Percentiles rank a stretch among this genome's conserved stretches.
These are phyloP conservation scores for Parastagonospora nodorum DNA, from an alignment of 2,329 filamentous ascomycete genomes.

Conservation along the genomic window DNA sequence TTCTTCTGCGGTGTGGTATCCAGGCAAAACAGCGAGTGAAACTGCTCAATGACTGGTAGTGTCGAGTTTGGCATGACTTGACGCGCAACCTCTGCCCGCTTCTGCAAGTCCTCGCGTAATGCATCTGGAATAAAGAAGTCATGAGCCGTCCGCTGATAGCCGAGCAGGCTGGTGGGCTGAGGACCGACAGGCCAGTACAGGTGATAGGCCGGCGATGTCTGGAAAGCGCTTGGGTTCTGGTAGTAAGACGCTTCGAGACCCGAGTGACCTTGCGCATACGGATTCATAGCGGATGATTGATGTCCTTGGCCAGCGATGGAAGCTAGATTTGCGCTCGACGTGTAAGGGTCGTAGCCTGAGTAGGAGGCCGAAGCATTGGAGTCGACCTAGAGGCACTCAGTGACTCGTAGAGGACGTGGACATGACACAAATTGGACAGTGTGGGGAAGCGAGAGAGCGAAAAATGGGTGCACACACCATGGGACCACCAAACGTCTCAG, in stretches of 20 bases:
- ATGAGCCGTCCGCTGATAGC: slow-evolving; percentile 84
- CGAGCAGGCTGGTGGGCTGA: slow-evolving; percentile 77
- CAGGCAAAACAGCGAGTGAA: slow-evolving; percentile 88
- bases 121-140: slow-evolving; percentile 92
- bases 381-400: slow-evolving; percentile 33
- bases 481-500: slow-evolving; percentile 59
- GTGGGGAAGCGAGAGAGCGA: not conserved
- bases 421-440: not conserved
- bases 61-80: slow-evolving; percentile 83
- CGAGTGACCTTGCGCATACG: slow-evolving; percentile 76
- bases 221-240: slow-evolving; percentile 60
- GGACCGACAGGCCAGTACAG: slow-evolving; percentile 87
- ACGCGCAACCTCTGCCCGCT: slow-evolving; percentile 81
- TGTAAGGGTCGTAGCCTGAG: slow-evolving; percentile 53
- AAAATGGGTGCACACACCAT: slow-evolving; percentile 50
- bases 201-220: slow-evolving; percentile 70
- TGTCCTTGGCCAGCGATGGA: slow-evolving; percentile 43
- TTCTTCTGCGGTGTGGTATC: slow-evolving; percentile 82
- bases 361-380: slow-evolving; percentile 34
- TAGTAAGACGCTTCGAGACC: slow-evolving; percentile 71
- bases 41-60: slow-evolving; percentile 80
- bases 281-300: slow-evolving; percentile 56
- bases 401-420: not conserved
- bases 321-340: slow-evolving; percentile 40
- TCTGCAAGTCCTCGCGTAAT: slow-evolving; percentile 84